A percentile compares a stretch with the other conserved stretches of the same genome.
phyloP scores from a whole-genome alignment of 176 grass and related monocot genomes.

The Poa annua region DNA sequence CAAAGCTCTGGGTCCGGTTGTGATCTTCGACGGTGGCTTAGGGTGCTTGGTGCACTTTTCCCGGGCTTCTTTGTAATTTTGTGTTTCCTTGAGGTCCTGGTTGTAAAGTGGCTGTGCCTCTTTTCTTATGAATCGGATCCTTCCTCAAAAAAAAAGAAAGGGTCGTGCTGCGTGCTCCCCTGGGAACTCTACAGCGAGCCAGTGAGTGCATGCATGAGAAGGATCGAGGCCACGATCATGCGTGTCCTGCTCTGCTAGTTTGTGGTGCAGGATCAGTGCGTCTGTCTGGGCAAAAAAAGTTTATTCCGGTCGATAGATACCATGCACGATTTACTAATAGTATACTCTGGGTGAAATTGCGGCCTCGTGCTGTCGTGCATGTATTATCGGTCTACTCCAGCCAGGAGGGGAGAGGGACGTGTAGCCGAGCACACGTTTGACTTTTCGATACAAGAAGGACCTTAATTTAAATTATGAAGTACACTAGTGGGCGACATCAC shows the following conservation, averaged over 20 bases:
- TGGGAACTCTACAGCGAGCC: conserved; percentile 22
- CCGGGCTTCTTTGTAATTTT: no score
- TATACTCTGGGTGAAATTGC: neutral
- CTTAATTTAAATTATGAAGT: neutral
- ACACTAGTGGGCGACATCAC: conserved; percentile 40
- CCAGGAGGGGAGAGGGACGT: neutral
- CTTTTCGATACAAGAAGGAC: neutral
- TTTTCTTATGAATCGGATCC: no score
- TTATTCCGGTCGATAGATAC: neutral
- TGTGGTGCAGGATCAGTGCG: neutral
- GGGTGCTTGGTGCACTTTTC: no score
- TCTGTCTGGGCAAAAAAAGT: neutral
- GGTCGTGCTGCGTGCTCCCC: neutral
- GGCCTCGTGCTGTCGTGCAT: neutral
- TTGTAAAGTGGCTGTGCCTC: no score
- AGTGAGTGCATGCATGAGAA: neutral
- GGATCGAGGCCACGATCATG: neutral
- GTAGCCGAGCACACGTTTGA: neutral
- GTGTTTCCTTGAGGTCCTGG: no score
- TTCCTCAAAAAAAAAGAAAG: no score
- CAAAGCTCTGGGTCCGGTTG: no score
- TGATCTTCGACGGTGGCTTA: no score
- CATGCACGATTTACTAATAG: neutral
- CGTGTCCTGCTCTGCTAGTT: neutral
- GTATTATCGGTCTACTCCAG: neutral